phyloP scores from a whole-genome alignment of 2,329 filamentous ascomycete genomes.

The Monilinia aucupariae region DNA sequence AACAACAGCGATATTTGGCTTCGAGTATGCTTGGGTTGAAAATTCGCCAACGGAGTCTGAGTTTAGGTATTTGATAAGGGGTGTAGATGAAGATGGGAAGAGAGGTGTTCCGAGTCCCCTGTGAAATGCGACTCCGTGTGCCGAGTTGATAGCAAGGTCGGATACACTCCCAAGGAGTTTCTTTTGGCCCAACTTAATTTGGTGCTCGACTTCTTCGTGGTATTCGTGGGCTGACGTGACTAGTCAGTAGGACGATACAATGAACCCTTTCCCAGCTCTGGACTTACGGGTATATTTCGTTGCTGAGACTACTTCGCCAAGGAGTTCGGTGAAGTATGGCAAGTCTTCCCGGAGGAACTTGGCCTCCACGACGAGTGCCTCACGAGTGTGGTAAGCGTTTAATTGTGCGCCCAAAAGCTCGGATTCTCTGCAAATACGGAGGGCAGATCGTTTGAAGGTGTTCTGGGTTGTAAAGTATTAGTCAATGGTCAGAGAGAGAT shows the following conservation, averaged over 20 bases:
- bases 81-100: constrained; percentile 64
- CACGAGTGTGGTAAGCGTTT: constrained; percentile 80
- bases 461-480: constrained; percentile 47
- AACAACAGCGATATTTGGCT: constrained; percentile 85
- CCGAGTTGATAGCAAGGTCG: constrained; percentile 75
- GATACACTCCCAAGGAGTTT: constrained; percentile 57
- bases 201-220: constrained; percentile 75
- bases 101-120: constrained; percentile 78
- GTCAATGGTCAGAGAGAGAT: constrained; percentile 13
- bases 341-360: constrained; percentile 94
- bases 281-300: constrained; percentile 76
- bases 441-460: constrained; percentile 79
- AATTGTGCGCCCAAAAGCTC: constrained; percentile 93
- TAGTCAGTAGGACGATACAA: neutral
- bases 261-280: no score
- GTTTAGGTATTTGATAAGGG: constrained; percentile 74
- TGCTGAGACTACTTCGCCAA: constrained; percentile 82
- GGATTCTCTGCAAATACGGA: constrained; percentile 90
- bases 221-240: constrained; percentile 70
- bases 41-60: constrained; percentile 70
- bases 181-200: constrained; percentile 74
- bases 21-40: constrained; percentile 74
- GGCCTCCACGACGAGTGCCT: constrained; percentile 86
- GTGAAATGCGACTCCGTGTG: constrained; percentile 86
- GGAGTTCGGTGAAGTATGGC: constrained; percentile 93